Evolutionary conservation across 2,329 filamentous ascomycete species (phyloP), one percentile per base, ranked within the genome.

Genomic region (Claviceps purpurea): DNA sequence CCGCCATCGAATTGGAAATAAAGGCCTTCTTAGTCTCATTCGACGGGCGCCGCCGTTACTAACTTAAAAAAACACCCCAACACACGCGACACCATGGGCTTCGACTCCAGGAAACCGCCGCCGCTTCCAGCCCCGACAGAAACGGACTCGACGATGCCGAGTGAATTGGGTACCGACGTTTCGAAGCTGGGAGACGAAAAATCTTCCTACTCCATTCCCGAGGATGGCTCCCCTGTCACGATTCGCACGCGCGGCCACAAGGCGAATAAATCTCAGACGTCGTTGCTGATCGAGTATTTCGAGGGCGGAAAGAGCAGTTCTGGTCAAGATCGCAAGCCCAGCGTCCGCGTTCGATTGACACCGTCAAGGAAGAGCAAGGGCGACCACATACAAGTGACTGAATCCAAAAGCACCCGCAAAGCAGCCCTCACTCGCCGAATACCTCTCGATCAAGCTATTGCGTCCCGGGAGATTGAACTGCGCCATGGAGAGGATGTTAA

Each of bases 261-360:
- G 57, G 62, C 73, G 56, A 77, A 72, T 63, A 70, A 79, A 60
- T 95, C 88, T 46, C 89, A 95, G 71, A 95, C 90, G 40, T 94
- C 88, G 52, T 76, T 96, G 58, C 75, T 96, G 61, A 96, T 96
- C 62, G 90, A 96, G 70, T 95, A 95, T 69, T 96, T 94, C 63
- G 90, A 95, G 70, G 87, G 82, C 59, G 81, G 84, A 56, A 90
- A 87, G 52, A 69, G 75, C 53, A 73, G 74, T 57, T 65, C 70
- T 43, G 75, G 74, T 60, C 74, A 74, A 60, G 78, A 81, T 60
- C 84, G 85, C 60, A 83, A 86, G 60, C 89, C 90, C 13, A 95
- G 89, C 65, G 88, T 96, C 51, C 79, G 78, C 63, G 75, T 86
- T 68, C 78, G 81, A 70, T 78, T 95, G 56, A 94, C 88, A 14